A percentile compares a stretch with the other conserved stretches of the same genome.
phyloP scores from a whole-genome alignment of 225 moss, liverwort and hornwort genomes.

The Pseudoscleropodium purum region DNA sequence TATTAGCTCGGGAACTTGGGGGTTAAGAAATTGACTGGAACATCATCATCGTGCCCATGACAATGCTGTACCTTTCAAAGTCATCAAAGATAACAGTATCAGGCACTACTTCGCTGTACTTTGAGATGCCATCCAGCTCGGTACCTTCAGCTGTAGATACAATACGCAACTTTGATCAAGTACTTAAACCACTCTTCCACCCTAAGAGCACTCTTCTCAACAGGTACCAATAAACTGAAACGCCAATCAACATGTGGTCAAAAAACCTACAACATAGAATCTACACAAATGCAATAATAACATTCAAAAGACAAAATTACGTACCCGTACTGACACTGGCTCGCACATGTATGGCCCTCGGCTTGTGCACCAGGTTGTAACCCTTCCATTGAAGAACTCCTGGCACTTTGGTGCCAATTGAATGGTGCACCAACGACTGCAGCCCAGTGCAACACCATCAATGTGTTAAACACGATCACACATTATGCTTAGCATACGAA shows the following conservation, averaged over 20 bases:
- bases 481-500: background rate
- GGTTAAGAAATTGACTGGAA: background rate
- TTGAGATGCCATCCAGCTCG: slow-evolving; percentile 82
- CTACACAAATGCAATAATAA: background rate
- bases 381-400: slow-evolving; percentile 21
- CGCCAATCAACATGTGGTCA: background rate
- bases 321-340: slow-evolving; percentile 30
- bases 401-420: slow-evolving; percentile 6
- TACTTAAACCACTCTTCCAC: background rate
- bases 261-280: background rate
- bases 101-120: slow-evolving; percentile 79
- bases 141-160: slow-evolving; percentile 55
- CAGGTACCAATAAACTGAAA: background rate
- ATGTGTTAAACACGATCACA: background rate
- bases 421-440: slow-evolving; percentile 21
- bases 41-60: background rate
- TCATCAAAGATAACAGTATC: slow-evolving; percentile 92
- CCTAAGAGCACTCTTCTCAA: background rate
- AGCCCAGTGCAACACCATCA: background rate
- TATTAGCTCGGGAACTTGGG: background rate
- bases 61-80: slow-evolving; percentile 57
- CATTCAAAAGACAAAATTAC: background rate
- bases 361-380: background rate
- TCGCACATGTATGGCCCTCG: slow-evolving; percentile 12
- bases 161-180: background rate